phyloP scores from a whole-genome alignment of 1,139 yeast species.

The Chernovozyma aurita region DNA sequence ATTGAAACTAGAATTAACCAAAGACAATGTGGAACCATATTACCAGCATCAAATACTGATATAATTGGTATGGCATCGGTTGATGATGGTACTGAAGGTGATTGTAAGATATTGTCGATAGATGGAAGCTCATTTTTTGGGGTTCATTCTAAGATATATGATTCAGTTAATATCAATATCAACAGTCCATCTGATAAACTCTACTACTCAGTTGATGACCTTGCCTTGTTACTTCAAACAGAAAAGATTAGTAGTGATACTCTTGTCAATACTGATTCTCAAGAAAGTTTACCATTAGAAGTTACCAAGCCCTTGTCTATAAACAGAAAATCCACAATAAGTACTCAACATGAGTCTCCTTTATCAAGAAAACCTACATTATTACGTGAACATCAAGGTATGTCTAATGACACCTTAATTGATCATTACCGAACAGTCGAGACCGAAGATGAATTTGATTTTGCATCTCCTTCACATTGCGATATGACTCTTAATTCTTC shows the following conservation, averaged over 20 bases:
- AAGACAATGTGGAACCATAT: conserved; percentile 57
- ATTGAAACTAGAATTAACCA: conserved; percentile 30
- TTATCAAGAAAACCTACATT: conserved; percentile 1
- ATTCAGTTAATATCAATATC: conserved; percentile 23
- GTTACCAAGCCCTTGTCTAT: conserved; percentile 23
- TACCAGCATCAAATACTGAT: conserved; percentile 53
- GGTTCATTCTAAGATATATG: conserved; percentile 42
- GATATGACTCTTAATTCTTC: too few relatives aligned
- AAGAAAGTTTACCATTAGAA: conserved; percentile 3
- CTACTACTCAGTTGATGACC: conserved; percentile 33
- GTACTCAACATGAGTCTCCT: neutral
- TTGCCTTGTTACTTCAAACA: conserved; percentile 19
- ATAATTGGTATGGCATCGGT: conserved; percentile 43
- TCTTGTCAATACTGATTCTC: conserved; percentile 19
- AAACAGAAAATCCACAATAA: conserved; percentile 15
- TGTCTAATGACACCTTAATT: conserved; percentile 17
- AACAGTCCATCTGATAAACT: conserved; percentile 16
- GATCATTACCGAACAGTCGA: conserved; percentile 3
- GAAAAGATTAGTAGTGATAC: conserved; percentile 21
- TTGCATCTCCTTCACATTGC: neutral
- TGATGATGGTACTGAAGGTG: conserved; percentile 19
- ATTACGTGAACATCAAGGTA: conserved; percentile 7
- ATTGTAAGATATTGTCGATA: conserved; percentile 42
- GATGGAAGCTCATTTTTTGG: conserved; percentile 56
- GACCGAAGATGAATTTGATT: conserved; percentile 2